Evolutionary conservation across 306 rosid species (phyloP).

Genomic region (Albizia julibrissin): DNA sequence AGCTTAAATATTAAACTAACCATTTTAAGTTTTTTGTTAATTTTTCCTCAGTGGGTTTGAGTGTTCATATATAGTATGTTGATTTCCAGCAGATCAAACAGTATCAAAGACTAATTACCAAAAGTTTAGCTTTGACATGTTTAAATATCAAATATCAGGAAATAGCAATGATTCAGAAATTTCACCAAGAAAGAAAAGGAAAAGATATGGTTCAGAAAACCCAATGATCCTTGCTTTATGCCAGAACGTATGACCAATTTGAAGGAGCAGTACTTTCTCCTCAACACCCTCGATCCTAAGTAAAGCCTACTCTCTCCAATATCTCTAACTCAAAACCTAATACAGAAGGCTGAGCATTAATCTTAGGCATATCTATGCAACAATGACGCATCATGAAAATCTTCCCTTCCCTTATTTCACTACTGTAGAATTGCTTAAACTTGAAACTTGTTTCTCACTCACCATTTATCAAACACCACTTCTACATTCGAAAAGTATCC

Average conservation of each 20-base stretch:
- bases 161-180: too few relatives aligned
- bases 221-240: neutral
- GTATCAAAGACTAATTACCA: neutral
- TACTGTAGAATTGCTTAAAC: neutral
- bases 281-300: too few relatives aligned
- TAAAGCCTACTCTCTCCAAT: neutral
- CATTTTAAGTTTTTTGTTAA: too few relatives aligned
- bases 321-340: neutral
- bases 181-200: too few relatives aligned
- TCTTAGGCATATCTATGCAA: neutral
- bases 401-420: too few relatives aligned
- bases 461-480: too few relatives aligned
- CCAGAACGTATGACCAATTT: neutral
- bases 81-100: neutral
- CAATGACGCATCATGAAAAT: too few relatives aligned
- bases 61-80: neutral
- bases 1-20: neutral
- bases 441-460: too few relatives aligned
- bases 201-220: neutral
- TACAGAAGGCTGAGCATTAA: neutral
- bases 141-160: too few relatives aligned
- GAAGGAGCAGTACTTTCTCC: too few relatives aligned
- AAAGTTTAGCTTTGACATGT: neutral
- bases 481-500: too few relatives aligned
- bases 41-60: neutral